Evolutionary conservation across 2,329 filamentous ascomycete genomes (phyloP), one percentile per base, ranked within the genome.

Genomic region (Paraconiothyrium brasiliense): DNA sequence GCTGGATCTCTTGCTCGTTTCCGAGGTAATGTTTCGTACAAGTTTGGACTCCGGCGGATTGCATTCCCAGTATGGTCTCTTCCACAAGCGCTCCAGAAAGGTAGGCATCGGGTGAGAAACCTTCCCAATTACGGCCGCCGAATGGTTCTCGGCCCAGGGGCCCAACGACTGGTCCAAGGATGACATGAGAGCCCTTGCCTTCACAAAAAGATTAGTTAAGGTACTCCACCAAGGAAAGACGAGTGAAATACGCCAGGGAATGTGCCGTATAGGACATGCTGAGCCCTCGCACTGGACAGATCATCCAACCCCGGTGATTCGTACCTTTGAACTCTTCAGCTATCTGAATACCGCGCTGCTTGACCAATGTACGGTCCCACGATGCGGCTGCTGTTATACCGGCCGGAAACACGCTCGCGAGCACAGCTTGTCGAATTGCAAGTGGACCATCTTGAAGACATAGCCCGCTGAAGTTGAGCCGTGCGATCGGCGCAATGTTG

Each of bases 1-100:
- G 74, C 67, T 74, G 73, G 24, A 65, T 85, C 61, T 89, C 87
- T 71, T 90, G 87, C 67, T 89, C 87, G 59, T 89, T 87, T 4
- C 77, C 83, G 47, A 89, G 85, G 48, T 83, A 84, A 64, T 90
- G 87, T 73, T 88, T 80, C 4, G 77, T 75, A 39, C 72, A 76
- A 9, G 78, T 72, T 54, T 82, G 74, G 6, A 83, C 82, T 24
- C 81, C 80, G 16, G 69, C 71, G 44, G 72, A 71, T 52, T 82
- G 77, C 27, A 80, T 76, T 10, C 80, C 77, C 27, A 67, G 62
- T 32, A 83, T 76, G 0, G 77, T 79, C 24, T 76, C 67, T 14
- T 69, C 73, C 49, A 79, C 75, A 0, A 77, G 67, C 16, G 79
- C 72, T 11, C 80, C 83, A 35, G 78, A 77, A 16, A 84, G 73